Evolutionary conservation across 495 filamentous ascomycete genomes (phyloP).

Genomic region (Choiromyces venosus): DNA sequence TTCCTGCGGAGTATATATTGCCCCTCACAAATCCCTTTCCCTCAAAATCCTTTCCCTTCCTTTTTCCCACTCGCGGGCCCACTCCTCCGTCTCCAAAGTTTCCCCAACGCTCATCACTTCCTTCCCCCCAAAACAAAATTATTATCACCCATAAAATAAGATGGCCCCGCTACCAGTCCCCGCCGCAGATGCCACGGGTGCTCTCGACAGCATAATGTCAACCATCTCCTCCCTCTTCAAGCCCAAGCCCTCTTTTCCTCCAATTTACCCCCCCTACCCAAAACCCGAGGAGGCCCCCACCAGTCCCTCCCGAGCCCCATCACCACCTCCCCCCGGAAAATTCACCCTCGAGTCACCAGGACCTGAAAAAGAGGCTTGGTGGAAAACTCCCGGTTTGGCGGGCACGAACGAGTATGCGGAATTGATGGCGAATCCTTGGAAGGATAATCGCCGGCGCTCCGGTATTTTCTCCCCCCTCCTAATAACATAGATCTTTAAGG

Average conservation of each 20-base stretch:
- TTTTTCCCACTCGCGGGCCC: too few relatives aligned
- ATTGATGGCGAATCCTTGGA: not conserved
- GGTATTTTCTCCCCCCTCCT: not conserved
- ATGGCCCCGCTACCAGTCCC: not conserved
- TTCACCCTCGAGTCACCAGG: too few relatives aligned
- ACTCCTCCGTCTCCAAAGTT: too few relatives aligned
- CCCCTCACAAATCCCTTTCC: not conserved
- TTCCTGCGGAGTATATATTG: not conserved
- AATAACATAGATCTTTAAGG: not conserved
- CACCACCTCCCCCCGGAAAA: too few relatives aligned
- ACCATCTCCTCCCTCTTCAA: not conserved
- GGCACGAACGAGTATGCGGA: not conserved
- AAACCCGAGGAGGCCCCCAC: not conserved
- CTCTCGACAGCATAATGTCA: not conserved
- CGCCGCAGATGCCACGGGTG: not conserved
- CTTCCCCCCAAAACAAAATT: not conserved
- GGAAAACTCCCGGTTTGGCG: not conserved
- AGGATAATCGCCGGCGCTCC: not conserved
- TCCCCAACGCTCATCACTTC: not conserved
- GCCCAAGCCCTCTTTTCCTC: not conserved
- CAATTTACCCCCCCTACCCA: not conserved
- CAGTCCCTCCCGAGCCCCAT: not conserved
- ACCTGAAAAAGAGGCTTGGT: not conserved
- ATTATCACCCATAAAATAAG: not conserved
- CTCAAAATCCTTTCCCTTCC: not conserved